Evolutionary conservation across 2,329 filamentous ascomycete species (phyloP), one percentile per base, ranked within the genome.

Genomic region (Sarocladium strictum): DNA sequence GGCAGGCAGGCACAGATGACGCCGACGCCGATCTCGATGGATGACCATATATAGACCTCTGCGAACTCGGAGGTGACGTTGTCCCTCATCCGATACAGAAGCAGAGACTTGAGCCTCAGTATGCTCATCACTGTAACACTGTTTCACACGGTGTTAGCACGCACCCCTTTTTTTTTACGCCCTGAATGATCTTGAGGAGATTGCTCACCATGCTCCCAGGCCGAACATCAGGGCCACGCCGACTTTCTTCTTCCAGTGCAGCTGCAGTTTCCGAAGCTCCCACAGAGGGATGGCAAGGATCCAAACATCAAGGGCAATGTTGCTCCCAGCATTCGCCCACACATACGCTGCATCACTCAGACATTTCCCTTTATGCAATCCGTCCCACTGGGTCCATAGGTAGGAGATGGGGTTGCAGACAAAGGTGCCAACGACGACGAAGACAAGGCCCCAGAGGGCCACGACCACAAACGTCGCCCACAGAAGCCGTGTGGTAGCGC

Each of bases 371-470:
- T 64, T 33, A 40, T 72, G 68, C 56, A 72, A 60, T 2, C 72
- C 73, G 40, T 77, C 73, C 78, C 78, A 82, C 17, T 64, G 64
- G 0, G 64, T 70, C 80, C 80, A 83, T 59, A 74, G 76, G 55
- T 69, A 74, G 6, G 61, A 63, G 24, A 81, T 66, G 0, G 78
- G 78, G 19, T 56, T 63, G 64, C 78, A 80, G 55, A 77, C 71
- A 50, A 79, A 76, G 11, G 76, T 61, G 7, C 65, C 69, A 2
- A 69, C 62, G 3, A 77, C 37, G 24, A 71, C 58, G 55, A 74
- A 79, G 1, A 62, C 58, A 19, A 72, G 3, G 2, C 72, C 71
- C 57, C 66, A 72, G 0, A 66, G 9, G 1, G 63, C 37, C 54
- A 68, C 69, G 55, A 75, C 62, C 24, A 58, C 61, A 29, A 76